Evolutionary conservation across 2,329 filamentous ascomycete species (phyloP).

Genomic region (Ophiobolus disseminans): DNA sequence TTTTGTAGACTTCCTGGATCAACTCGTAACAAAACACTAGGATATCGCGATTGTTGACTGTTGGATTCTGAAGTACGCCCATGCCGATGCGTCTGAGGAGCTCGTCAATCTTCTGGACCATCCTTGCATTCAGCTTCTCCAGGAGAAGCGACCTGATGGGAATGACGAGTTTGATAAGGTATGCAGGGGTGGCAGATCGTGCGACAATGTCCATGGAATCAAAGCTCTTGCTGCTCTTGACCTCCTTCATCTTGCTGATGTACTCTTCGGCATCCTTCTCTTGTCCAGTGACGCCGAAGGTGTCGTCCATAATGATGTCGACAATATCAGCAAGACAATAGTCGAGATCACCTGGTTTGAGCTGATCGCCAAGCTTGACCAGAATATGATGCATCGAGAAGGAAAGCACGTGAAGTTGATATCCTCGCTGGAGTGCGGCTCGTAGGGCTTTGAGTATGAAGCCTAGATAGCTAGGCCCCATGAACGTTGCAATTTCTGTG

Average conservation of each 20-base stretch:
- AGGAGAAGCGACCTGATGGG: conserved; percentile 80
- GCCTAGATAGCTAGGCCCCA: conserved; percentile 83
- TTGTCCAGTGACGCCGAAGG: conserved; percentile 89
- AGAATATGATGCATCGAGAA: conserved; percentile 94
- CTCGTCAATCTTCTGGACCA: conserved; percentile 89
- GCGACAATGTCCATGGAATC: conserved; percentile 96
- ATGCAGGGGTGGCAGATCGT: conserved; percentile 76
- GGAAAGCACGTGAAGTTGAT: conserved; percentile 92
- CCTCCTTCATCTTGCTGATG: conserved; percentile 92
- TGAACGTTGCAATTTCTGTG: conserved; percentile 78
- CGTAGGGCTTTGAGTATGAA: conserved; percentile 94
- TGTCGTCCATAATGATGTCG: conserved; percentile 92
- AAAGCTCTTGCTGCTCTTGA: conserved; percentile 97
- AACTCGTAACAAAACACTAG: conserved; percentile 96
- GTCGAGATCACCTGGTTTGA: conserved; percentile 83
- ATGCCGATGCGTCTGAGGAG: conserved; percentile 82
- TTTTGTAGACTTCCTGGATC: conserved; percentile 82
- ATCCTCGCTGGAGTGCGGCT: conserved; percentile 81
- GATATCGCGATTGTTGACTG: conserved; percentile 78
- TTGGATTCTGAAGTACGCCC: conserved; percentile 82
- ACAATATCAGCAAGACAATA: conserved; percentile 83
- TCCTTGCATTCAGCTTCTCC: conserved; percentile 82
- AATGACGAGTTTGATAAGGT: conserved; percentile 75
- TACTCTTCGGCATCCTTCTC: conserved; percentile 98
- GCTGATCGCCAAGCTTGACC: conserved; percentile 73